These are phyloP conservation scores for Leccinum variicolor DNA, from an alignment of 768 basidiomycete species.

Conservation along the genomic window DNA sequence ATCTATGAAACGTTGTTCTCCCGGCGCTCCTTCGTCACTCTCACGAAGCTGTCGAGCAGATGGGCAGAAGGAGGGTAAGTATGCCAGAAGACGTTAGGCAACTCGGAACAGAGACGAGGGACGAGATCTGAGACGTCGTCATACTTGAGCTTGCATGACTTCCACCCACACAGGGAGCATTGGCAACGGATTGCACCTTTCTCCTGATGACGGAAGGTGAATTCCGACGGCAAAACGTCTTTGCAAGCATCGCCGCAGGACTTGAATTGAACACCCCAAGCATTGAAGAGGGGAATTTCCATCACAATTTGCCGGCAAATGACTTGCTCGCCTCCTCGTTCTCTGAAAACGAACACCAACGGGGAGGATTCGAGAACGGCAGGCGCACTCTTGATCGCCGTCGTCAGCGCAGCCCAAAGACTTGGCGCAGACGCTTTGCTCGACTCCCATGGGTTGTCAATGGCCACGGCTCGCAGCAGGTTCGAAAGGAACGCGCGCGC, in stretches of 20 bases:
- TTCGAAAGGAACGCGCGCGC: neutral
- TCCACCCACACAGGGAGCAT: neutral
- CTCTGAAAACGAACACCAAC: neutral
- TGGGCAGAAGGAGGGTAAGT: no score
- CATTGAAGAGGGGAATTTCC: neutral
- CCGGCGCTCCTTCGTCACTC: no score
- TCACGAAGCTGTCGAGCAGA: no score
- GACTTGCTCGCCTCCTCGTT: no score
- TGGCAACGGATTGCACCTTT: neutral
- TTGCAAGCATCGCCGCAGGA: neutral
- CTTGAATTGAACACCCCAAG: neutral
- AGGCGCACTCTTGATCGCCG: neutral
- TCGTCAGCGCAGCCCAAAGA: neutral
- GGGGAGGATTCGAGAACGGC: neutral
- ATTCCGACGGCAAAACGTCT: neutral
- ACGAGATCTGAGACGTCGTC: neutral
- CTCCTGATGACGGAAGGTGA: neutral
- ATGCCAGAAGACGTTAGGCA: no score
- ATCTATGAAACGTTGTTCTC: no score
- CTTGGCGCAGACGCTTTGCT: neutral
- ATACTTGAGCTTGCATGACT: neutral
- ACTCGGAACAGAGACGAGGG: no score
- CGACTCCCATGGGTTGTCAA: neutral
- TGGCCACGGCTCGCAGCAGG: neutral
- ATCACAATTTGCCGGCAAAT: no score